Base-by-base conservation (phyloP, 495 filamentous ascomycete genomes). In the Penicillium macrosclerotiorum region DNA sequence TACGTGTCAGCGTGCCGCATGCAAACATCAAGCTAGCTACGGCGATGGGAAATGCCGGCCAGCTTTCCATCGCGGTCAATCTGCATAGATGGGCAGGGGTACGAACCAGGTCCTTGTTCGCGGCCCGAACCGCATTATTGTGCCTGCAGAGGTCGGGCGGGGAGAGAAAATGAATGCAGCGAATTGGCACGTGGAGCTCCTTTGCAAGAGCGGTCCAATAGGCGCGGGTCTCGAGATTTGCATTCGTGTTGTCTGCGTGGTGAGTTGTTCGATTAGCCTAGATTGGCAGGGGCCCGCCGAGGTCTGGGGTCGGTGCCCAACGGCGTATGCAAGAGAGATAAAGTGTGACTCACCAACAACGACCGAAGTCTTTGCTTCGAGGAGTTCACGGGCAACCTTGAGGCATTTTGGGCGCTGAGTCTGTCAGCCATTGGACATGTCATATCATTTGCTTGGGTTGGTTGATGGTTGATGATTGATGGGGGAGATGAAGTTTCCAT, bases 221-320 rank as follows among this genome's bases (percentile, higher is more conserved):
- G 8, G 73, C 72, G 53, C 94, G 72, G 27, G 82, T 87, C 36
- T 89, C 87, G 3, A 67, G 55, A 57, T 95, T 83, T 24, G 92
- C 80, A 59, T 96, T 97, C 19, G 93, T 96, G 63, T 95, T 97
- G 64, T 98, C 92, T 95, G 53, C 29, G 20, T 13, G 36, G 38
- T 23, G 30, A 25, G 20, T 45, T 31, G 9, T 24, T 40, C 26
- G 40, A 18, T 12, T 8, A 41, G 25, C 8, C 6, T 48, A 14
- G 3, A 5, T n/a, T 17, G 8, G n/a, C 14, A 11, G 25, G 25
- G 1, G 35, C 20, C 11, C n/a, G n/a, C n/a, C n/a, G n/a, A n/a
- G n/a, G 8, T n/a, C 17, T 5, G n/a, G 5, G 19, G 30, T 31
- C 42, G 40, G 17, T 41, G 27, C 13, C 26, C 22, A 44, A 39